Base-by-base conservation (phyloP, 805 yeast species). In the Lachancea waltii region DNA sequence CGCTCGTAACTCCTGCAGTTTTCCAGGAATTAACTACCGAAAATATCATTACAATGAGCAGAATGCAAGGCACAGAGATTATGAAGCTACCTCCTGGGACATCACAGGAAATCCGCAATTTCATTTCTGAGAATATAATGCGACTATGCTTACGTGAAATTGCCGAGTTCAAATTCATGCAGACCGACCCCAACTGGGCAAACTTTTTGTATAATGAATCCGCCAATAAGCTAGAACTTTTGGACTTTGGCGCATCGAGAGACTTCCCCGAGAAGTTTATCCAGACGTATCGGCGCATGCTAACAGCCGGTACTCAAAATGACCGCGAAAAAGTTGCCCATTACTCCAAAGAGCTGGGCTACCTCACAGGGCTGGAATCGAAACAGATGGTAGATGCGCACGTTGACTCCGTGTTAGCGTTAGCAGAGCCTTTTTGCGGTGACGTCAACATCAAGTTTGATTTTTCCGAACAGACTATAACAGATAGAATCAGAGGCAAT, bases 111-210 rank as follows among this genome's bases (percentile, higher is more conserved):
- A 76, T 81, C 6, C 77, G 73, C 44, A 69, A 92, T 62, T 83
- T 83, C 77, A 80, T 92, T 36, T 94, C 95, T 13, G 75, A 85
- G 3, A 73, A 81, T 47, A 79, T 92, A 36, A 83, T 92, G 95
- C 73, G 85, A 47, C 68, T 92, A 29, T 87, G 96, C 54, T 65
- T 92, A 33, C 69, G 73, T 49, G 98, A 92, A 63, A 84, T 92
- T 58, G 85, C 87, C 10, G 67, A 75, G 49, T 89, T 82, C 66
- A 75, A 73, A 53, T 90, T 81, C 64, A 92, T 92, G 98, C 98
- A 92, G 64, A 90, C 97, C 1, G 98, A 92, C 64, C 98, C 98
- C 36, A 92, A 92, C 61, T 92, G 98, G 98, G 97, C 98, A 31
- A 92, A 92, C 60, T 92, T 92, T 64, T 64, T 92, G 43, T 87